Base-by-base conservation (phyloP, 164 flowering plant genomes). In the Brasenia schreberi region DNA sequence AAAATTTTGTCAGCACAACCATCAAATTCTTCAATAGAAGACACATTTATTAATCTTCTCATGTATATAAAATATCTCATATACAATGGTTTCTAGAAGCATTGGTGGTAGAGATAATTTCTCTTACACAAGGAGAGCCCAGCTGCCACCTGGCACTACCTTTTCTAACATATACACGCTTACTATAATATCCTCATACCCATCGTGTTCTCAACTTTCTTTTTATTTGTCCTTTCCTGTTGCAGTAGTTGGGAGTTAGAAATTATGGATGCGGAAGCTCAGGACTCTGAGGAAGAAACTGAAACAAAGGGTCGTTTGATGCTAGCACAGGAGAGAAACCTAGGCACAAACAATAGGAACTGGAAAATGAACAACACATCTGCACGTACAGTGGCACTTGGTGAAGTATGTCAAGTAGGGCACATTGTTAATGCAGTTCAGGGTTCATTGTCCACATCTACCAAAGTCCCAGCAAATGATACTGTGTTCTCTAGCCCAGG, bases 221-320 rank as follows among this genome's bases (percentile, higher is more conserved):
- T 59, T 45, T 23, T 14, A n/a, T 17, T 52, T 49, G 14, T 7
- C 59, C 16, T 44, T 7, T 56, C 7, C 5, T 65, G 27, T 61
- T 9, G 44, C 85, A 92, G 99, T 87, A 89, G 91, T 58, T 83
- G 81, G 81, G 99, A 95, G 72, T 64, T 95, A 77, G 97, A 89
- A 74, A 76, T 75, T 61, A 73, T 84, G 90, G 95, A 85, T 70
- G 87, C 84, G 77, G 88, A 88, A 76, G 98, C 92, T 66, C 81
- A 82, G 71, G 98, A 95, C 80, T 95, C 99, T 65, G 96, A 92
- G 74, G 97, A 87, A 19, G 97, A 92, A 76, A 78, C 74, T 43
- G 85, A 78, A 66, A 75, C 58, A 14, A 64, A 65, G 61, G 61
- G 64, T 56, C 19, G 52, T 33, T 6, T 39, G 3, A 68, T 73